Conservation (phyloP, 345 rosid genomes). For the Citrus australasica region DNA sequence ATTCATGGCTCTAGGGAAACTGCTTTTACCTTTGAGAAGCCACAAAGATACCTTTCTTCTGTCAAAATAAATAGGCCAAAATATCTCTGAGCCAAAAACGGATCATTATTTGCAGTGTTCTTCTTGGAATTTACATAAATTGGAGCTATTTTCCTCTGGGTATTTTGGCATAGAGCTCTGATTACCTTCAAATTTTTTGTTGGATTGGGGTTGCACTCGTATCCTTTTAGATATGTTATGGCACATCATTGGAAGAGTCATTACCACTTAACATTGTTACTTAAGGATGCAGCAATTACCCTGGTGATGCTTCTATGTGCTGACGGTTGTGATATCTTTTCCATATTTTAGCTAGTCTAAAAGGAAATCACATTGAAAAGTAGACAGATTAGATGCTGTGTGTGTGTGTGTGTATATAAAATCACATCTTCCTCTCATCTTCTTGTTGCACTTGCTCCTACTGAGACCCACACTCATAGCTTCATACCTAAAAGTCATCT, state of each 20-base stretch:
- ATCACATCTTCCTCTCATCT: no score
- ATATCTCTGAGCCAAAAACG: neutral
- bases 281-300: neutral
- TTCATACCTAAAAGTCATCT: neutral
- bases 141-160: neutral
- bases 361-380: neutral
- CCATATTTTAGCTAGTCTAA: neutral
- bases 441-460: neutral
- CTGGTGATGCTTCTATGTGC: neutral
- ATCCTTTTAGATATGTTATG: neutral
- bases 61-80: neutral
- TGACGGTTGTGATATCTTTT: neutral
- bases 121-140: neutral
- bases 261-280: neutral
- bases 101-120: neutral
- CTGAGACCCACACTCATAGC: neutral
- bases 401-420: rapidly evolving
- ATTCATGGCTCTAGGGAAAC: neutral
- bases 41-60: neutral
- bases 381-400: no score
- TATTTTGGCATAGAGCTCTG: neutral
- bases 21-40: neutral
- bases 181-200: neutral
- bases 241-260: neutral
- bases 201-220: neutral